Evolutionary conservation across 192 early-diverging fungal species (phyloP).

Genomic region (Coemansia sp.): DNA sequence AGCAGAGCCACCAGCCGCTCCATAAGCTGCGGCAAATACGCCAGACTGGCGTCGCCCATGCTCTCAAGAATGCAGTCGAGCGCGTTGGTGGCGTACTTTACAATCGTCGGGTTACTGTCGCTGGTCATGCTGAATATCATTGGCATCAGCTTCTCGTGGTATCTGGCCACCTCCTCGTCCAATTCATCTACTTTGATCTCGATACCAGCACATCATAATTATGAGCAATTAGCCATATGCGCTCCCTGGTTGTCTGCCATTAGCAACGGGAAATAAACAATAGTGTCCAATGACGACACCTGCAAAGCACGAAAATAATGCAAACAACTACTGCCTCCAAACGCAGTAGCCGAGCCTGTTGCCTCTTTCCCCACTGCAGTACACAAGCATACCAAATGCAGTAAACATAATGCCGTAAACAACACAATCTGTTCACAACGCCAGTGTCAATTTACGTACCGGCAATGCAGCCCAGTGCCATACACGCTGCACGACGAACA

Average conservation of each 20-base stretch:
- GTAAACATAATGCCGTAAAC: constrained; percentile 6
- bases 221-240: constrained; percentile 1
- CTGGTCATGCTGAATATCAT: constrained; percentile 80
- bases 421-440: too few species aligned
- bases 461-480: constrained; percentile 77
- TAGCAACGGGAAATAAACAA: not conserved
- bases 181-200: constrained; percentile 61
- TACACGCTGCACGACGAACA: constrained; percentile 83
- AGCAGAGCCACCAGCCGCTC: constrained; percentile 73
- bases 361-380: constrained; percentile 1
- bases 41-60: constrained; percentile 72
- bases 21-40: constrained; percentile 81
- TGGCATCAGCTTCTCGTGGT: constrained; percentile 81
- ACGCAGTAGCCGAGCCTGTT: not conserved
- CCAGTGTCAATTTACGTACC: constrained; percentile 26
- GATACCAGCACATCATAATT: not conserved
- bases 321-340: not conserved
- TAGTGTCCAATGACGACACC: not conserved
- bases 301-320: not conserved
- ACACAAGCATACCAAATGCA: not conserved
- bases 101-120: constrained; percentile 69
- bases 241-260: not conserved
- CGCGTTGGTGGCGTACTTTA: constrained; percentile 77
- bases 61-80: constrained; percentile 89
- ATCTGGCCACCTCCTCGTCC: constrained; percentile 70